phyloP scores from a whole-genome alignment of 805 yeast species.

The Barnettozyma pratensis region DNA sequence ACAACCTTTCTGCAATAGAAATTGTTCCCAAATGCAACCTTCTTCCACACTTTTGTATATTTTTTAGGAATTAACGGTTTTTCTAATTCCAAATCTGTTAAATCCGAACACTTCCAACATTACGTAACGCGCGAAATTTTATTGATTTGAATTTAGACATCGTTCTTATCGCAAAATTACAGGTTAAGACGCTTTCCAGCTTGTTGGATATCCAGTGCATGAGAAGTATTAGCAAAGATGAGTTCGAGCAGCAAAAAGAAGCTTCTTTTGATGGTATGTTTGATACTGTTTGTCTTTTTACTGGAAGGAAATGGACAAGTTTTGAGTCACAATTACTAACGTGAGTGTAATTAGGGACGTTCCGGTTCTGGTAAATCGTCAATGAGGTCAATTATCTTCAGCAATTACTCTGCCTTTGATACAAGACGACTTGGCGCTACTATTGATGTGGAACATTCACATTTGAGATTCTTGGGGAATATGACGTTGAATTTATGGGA shows the following conservation, averaged over 20 bases:
- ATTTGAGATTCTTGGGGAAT: conserved; percentile 84
- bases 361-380: conserved; percentile 97
- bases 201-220: too few species aligned
- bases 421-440: conserved; percentile 95
- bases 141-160: too few species aligned
- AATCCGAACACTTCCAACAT: too few species aligned
- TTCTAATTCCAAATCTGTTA: too few species aligned
- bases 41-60: too few species aligned
- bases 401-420: conserved; percentile 94
- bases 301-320: neutral
- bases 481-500: conserved; percentile 97
- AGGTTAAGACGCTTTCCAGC: too few species aligned
- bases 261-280: conserved; percentile 50
- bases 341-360: conserved; percentile 55
- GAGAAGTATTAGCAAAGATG: conserved; percentile 8
- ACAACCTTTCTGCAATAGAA: too few species aligned
- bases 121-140: too few species aligned
- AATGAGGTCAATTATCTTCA: conserved; percentile 93
- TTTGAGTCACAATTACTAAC: conserved; percentile 6
- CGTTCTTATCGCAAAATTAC: too few species aligned
- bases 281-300: neutral
- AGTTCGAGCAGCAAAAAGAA: conserved; percentile 47
- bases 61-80: too few species aligned
- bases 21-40: too few species aligned
- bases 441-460: conserved; percentile 97